phyloP scores from a whole-genome alignment of 176 grass and related monocot species.

The Secale cereale region DNA sequence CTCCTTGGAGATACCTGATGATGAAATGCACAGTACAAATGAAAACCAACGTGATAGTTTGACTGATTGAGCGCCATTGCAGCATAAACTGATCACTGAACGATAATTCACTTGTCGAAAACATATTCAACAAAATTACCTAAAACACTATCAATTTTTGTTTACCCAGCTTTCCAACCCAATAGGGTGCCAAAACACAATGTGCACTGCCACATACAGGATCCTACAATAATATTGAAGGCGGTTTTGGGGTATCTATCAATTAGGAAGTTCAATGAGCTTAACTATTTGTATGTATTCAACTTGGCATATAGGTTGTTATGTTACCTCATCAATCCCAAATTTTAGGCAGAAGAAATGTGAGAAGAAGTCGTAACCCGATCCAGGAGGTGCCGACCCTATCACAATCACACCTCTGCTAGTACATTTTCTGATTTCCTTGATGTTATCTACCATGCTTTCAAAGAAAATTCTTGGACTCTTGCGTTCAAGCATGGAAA shows the following conservation, averaged over 20 bases:
- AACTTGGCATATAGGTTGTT: background rate
- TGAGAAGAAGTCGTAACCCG: slow-evolving; percentile 65
- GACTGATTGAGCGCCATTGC: background rate
- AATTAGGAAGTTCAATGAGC: background rate
- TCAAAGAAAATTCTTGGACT: no score
- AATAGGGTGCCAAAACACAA: slow-evolving; percentile 63
- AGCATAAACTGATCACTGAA: background rate
- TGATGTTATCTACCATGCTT: slow-evolving; percentile 10
- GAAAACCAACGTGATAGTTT: background rate
- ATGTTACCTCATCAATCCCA: slow-evolving; percentile 60
- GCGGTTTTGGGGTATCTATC: background rate
- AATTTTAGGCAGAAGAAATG: slow-evolving; percentile 57
- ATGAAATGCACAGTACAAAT: background rate
- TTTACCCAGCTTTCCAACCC: slow-evolving; percentile 62
- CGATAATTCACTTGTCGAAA: background rate
- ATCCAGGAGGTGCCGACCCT: slow-evolving; percentile 51
- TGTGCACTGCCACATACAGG: slow-evolving; percentile 70
- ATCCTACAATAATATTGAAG: slow-evolving; percentile 33
- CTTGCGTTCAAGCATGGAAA: no score
- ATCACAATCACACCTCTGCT: slow-evolving; percentile 55
- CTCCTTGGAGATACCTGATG: slow-evolving; percentile 58
- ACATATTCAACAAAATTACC: slow-evolving; percentile 13
- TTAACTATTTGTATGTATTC: background rate
- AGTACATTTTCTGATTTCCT: slow-evolving; percentile 43
- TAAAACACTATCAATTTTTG: slow-evolving; percentile 47